Evolutionary conservation across 441 rosid genomes (phyloP).

Genomic region (Mallotus japonicus): DNA sequence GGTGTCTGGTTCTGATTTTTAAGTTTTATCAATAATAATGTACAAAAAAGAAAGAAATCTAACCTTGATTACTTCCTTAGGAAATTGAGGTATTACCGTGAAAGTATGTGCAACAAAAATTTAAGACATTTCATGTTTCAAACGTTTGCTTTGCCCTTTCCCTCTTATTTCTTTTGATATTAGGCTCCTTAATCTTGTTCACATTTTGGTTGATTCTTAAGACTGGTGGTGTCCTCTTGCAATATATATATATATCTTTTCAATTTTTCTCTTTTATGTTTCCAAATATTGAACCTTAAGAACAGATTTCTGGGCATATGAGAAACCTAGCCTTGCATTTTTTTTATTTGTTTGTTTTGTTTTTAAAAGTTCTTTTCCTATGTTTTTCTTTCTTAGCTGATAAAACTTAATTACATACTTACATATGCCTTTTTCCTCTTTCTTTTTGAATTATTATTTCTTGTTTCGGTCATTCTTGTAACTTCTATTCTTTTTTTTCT

Average conservation of each 20-base stretch:
- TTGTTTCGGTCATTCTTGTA: not conserved
- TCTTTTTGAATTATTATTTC: not conserved
- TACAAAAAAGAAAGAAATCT: not conserved
- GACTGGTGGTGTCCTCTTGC: not conserved
- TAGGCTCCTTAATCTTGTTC: not conserved
- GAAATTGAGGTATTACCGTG: not conserved
- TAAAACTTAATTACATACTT: not conserved
- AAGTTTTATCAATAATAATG: not conserved
- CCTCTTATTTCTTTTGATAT: not conserved
- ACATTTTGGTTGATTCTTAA: not conserved
- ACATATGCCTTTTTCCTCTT: too few species aligned
- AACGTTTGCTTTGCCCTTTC: not conserved
- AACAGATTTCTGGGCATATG: not conserved
- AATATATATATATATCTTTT: too few species aligned
- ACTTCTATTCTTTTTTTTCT: too few species aligned
- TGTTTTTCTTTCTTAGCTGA: not conserved
- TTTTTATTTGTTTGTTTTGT: not conserved
- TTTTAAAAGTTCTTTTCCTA: not conserved
- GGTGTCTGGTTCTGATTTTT: not conserved
- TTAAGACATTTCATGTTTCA: not conserved
- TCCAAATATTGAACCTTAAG: not conserved
- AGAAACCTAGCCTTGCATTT: too few species aligned
- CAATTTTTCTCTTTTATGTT: not conserved
- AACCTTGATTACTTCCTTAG: not conserved
- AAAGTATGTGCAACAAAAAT: not conserved